phyloP scores from a whole-genome alignment of 441 rosid species.

The Eruca vesicaria region DNA sequence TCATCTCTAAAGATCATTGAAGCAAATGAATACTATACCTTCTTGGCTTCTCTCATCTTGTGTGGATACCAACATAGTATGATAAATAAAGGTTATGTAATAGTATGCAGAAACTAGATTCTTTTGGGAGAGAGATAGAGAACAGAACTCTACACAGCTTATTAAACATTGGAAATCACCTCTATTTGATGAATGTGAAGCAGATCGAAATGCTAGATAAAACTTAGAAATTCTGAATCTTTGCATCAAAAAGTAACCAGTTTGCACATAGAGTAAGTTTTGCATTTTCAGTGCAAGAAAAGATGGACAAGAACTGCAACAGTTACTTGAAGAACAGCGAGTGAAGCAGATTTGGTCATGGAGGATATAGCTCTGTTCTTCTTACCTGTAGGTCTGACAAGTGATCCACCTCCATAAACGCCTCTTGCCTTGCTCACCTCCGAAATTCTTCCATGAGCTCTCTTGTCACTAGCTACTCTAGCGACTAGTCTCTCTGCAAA shows the following conservation, averaged over 20 bases:
- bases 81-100: neutral
- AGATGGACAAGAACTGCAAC: slow-evolving; percentile 14
- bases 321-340: slow-evolving; percentile 7
- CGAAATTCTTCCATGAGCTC: slow-evolving; percentile 18
- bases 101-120: neutral
- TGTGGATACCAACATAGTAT: neutral
- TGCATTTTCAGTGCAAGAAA: slow-evolving; percentile 12
- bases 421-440: slow-evolving; percentile 32
- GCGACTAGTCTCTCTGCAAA: slow-evolving; percentile 2
- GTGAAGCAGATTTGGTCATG: slow-evolving; percentile 29
- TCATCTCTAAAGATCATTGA: too few relatives aligned
- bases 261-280: neutral
- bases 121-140: neutral
- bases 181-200: neutral
- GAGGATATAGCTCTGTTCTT: slow-evolving; percentile 32
- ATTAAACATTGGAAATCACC: neutral
- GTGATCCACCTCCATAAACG: slow-evolving; percentile 43
- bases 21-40: neutral
- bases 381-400: slow-evolving; percentile 33
- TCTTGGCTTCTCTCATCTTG: neutral
- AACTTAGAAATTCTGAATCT: neutral
- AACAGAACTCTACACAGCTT: neutral
- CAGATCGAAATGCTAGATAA: neutral
- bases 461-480: neutral
- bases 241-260: neutral